Evolutionary conservation across 2,329 filamentous ascomycete genomes (phyloP), one percentile per base, ranked within the genome.

Genomic region (Microascus cirrosus): DNA sequence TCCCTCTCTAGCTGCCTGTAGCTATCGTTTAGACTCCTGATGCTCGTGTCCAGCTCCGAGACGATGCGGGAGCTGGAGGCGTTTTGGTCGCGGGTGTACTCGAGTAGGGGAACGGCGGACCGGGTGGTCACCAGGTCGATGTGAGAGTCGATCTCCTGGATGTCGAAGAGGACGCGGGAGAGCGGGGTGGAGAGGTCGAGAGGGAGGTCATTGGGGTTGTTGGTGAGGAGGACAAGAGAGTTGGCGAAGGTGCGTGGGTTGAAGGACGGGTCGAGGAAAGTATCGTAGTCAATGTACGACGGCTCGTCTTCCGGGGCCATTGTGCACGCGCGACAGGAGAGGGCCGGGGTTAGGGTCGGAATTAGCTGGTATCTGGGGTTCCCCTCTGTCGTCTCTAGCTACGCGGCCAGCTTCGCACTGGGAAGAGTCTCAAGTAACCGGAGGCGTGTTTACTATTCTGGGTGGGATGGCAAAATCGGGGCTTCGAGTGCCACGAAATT

Each of bases 241-340:
- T 97, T 96, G 65, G 94, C 93, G 68, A 97, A 96, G 18, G 81
- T 74, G 22, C 87, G 78, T 6, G 93, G 83, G 24, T 86, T 89
- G 75, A 99, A 99, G 61, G 81, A 77, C 12, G 91, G 89, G 54
- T 87, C 83, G 62, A 96, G 82, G 67, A 99, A 95, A 62, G 89
- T 82, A 70, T 95, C 90, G 74, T 96, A 95, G 80, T 97, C 92
- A 68, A 99, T 92, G 74, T 99, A 99, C 10, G 90, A 94, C 48
- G 85, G 80, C 59, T 87, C 85, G 52, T 81, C 78, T 59, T 77
- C 74, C 25, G 71, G 70, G 58, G 66, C 64, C 58, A 64, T 62
- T 48, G 68, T 68, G 28, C 51, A 22, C 25, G 57, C 53, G 22
- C 15, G 55, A 15, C 5, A 22, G 18, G 11, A 22, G n/a, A 45